A percentile compares a stretch with the other conserved stretches of the same genome.
phyloP scores from a whole-genome alignment of 2,329 filamentous ascomycete genomes.

The Blastomyces gilchristii region DNA sequence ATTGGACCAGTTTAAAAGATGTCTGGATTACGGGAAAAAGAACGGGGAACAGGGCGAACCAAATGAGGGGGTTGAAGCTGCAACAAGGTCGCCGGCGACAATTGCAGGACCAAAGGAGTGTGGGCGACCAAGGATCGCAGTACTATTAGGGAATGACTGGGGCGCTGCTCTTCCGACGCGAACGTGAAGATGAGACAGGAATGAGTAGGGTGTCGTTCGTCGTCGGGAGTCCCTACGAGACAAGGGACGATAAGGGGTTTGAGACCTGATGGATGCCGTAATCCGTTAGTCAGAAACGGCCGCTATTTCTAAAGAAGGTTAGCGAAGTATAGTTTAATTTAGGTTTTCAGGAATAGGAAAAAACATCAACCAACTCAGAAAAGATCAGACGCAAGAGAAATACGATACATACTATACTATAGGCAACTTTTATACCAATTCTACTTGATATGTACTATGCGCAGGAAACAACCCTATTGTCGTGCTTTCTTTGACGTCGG shows the following conservation, averaged over 20 bases:
- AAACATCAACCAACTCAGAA: neutral
- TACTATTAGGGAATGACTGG: neutral
- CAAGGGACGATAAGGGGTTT: conserved; percentile 2
- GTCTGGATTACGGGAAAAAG: neutral
- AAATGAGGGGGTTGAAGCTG: neutral
- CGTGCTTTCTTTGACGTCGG: neutral
- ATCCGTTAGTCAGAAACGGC: neutral
- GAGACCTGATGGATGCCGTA: neutral
- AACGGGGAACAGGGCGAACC: neutral
- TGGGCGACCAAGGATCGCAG: conserved; percentile 2
- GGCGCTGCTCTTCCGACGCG: neutral
- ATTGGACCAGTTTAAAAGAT: neutral
- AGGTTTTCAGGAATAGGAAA: conserved; percentile 2
- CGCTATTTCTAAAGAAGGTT: neutral
- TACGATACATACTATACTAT: too few relatives aligned
- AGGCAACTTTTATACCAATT: neutral
- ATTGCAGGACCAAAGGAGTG: conserved; percentile 5
- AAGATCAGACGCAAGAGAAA: too few relatives aligned
- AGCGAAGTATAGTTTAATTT: neutral
- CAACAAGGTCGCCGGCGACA: conserved; percentile 6
- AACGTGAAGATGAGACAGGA: neutral
- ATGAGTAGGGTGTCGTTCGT: neutral
- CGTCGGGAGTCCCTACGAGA: neutral
- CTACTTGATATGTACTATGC: neutral
- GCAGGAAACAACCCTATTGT: neutral